A percentile compares a stretch with the other conserved stretches of the same genome.
These are phyloP conservation scores for Rhodotorula sp. DNA, from an alignment of 1,284 basidiomycete species.

Conservation along the genomic window DNA sequence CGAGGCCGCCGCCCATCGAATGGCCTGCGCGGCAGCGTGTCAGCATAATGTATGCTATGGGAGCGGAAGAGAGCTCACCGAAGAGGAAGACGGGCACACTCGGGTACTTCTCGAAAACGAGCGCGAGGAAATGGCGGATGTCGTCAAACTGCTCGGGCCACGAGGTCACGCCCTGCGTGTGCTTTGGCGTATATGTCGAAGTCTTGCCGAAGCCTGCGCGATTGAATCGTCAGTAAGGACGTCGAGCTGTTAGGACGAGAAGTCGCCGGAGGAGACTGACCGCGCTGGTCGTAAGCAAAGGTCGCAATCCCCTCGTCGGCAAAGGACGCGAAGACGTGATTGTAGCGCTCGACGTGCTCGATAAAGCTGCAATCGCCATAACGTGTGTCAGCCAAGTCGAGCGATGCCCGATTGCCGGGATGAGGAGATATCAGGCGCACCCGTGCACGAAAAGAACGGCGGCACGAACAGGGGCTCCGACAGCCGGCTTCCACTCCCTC, in stretches of 20 bases:
- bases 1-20: conserved; percentile 50
- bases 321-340: conserved; percentile 48
- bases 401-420: background rate
- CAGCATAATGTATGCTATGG: background rate
- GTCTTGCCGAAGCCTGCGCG: conserved; percentile 49
- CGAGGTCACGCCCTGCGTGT: conserved; percentile 48
- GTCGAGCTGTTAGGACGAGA: background rate
- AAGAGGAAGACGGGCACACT: conserved; percentile 47
- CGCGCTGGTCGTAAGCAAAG: conserved; percentile 50
- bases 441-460: conserved; percentile 44
- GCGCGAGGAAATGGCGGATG: conserved; percentile 46
- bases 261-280: conserved; percentile 7
- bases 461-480: conserved; percentile 10
- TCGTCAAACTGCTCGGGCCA: conserved; percentile 49
- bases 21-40: conserved; percentile 39
- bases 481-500: conserved; percentile 36
- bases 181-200: conserved; percentile 40
- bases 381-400: background rate
- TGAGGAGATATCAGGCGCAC: conserved; percentile 13
- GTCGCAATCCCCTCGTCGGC: conserved; percentile 49
- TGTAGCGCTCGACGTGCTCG: conserved; percentile 50
- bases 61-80: conserved; percentile 18
- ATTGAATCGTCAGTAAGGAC: background rate
- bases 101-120: conserved; percentile 22
- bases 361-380: conserved; percentile 45